These are phyloP conservation scores for Daedalea quercina DNA, from an alignment of 768 basidiomycete species.

Conservation along the genomic window DNA sequence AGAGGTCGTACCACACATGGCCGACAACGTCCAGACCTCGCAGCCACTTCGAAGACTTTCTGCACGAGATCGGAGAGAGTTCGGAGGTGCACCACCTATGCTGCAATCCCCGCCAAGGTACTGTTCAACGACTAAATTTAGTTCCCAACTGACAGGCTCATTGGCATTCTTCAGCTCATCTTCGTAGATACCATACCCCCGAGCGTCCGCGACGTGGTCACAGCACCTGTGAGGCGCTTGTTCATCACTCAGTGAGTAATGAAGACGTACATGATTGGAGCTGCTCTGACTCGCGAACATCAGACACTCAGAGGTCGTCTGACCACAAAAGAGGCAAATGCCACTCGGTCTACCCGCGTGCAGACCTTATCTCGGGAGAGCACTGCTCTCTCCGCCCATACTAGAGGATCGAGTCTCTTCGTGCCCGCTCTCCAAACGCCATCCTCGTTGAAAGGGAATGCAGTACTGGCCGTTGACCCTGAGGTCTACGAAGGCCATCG, in stretches of 20 bases:
- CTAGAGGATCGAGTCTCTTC: not conserved
- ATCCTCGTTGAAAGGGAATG: conserved; percentile 10
- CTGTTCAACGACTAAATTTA: not conserved
- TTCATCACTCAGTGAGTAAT: not conserved
- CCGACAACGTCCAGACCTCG: conserved; percentile 5
- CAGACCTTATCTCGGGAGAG: not conserved
- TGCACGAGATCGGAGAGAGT: conserved; percentile 6
- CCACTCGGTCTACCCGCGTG: not conserved
- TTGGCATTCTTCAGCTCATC: not conserved
- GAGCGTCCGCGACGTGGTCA: not conserved
- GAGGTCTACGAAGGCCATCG: conserved; percentile 8
- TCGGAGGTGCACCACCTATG: conserved; percentile 1
- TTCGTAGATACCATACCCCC: not conserved
- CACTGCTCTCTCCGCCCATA: not conserved
- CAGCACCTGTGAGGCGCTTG: not conserved
- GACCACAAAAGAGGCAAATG: not conserved
- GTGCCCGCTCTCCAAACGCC: not conserved
- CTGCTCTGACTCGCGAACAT: not conserved
- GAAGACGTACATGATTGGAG: not conserved
- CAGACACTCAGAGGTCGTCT: not conserved
- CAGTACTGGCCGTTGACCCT: conserved; percentile 13
- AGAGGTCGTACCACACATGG: conserved; percentile 14
- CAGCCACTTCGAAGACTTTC: conserved; percentile 11
- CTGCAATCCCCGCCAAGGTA: conserved; percentile 7
- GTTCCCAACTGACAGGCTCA: not conserved